These are phyloP conservation scores for Verticillium isaacii DNA, from an alignment of 2,329 filamentous ascomycete genomes.

Conservation along the genomic window DNA sequence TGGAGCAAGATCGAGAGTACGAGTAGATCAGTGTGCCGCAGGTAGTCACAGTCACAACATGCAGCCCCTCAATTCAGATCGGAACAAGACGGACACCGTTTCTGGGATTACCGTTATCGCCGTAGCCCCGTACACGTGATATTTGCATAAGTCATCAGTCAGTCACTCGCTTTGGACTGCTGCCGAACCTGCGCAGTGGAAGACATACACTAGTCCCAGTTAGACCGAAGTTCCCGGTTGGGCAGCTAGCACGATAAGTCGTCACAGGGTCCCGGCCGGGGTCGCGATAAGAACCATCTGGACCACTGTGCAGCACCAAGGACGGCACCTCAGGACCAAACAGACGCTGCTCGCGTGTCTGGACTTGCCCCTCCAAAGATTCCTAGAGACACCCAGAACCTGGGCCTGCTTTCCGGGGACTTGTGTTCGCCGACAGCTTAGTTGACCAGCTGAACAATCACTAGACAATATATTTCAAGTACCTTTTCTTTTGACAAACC, in stretches of 20 bases:
- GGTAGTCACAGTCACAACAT: too few relatives aligned
- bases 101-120: too few relatives aligned
- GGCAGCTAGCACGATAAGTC: slow-evolving; percentile 5
- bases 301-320: slow-evolving; percentile 6
- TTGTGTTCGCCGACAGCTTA: slow-evolving; percentile 1
- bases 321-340: not conserved
- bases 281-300: slow-evolving; percentile 6
- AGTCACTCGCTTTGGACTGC: too few relatives aligned
- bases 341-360: not conserved
- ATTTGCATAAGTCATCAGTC: too few relatives aligned
- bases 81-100: too few relatives aligned
- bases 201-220: not conserved
- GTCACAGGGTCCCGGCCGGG: slow-evolving; percentile 3
- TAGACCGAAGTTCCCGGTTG: not conserved
- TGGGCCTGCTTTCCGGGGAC: not conserved
- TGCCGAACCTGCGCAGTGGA: not conserved
- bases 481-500: not conserved
- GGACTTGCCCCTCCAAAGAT: slow-evolving; percentile 10
- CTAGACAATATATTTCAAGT: not conserved
- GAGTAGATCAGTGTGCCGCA: too few relatives aligned
- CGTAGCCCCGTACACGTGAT: too few relatives aligned
- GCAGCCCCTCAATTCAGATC: too few relatives aligned
- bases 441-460: not conserved
- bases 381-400: slow-evolving; percentile 1
- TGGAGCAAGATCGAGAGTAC: too few relatives aligned